These are phyloP conservation scores for Hyaloscypha bicolor DNA, from an alignment of 495 filamentous ascomycete genomes.

Conservation along the genomic window DNA sequence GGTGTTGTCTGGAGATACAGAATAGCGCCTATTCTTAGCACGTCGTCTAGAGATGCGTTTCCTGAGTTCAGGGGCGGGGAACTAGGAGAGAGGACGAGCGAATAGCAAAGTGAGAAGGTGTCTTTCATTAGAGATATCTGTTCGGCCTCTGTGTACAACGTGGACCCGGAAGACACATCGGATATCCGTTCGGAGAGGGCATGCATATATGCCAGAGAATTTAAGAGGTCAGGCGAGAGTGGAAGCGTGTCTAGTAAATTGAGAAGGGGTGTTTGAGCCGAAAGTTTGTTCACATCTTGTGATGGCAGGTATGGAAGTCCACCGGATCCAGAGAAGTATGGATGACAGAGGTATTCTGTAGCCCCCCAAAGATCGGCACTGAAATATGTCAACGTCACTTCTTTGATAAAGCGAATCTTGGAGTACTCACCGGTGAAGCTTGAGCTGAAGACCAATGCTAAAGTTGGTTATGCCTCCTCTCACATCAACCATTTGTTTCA, in stretches of 20 bases:
- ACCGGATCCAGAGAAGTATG: not conserved
- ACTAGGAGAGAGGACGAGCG: not conserved
- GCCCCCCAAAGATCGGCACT: slow-evolving; percentile 11
- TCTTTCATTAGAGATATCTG: not conserved
- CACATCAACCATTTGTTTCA: slow-evolving; percentile 1
- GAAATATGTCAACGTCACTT: not conserved
- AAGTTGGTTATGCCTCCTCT: slow-evolving; percentile 7
- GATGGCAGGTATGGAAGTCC: not conserved
- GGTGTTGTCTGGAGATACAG: slow-evolving; percentile 4
- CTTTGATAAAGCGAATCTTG: not conserved
- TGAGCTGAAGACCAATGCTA: slow-evolving; percentile 1
- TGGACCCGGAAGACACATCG: not conserved
- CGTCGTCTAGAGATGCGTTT: not conserved
- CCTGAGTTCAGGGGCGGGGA: not conserved
- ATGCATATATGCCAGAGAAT: not conserved
- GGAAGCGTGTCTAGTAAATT: not conserved
- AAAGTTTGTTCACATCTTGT: too few species aligned
- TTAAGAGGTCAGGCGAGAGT: not conserved
- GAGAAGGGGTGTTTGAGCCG: not conserved
- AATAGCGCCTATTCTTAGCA: slow-evolving; percentile 1
- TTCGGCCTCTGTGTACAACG: not conserved
- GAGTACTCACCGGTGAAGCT: slow-evolving; percentile 7
- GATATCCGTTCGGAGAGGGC: slow-evolving; percentile 2
- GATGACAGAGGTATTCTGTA: not conserved
- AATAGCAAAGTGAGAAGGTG: slow-evolving; percentile 10